These are phyloP conservation scores for Leccinum huronense DNA, from an alignment of 1,284 basidiomycete species.

Conservation along the genomic window DNA sequence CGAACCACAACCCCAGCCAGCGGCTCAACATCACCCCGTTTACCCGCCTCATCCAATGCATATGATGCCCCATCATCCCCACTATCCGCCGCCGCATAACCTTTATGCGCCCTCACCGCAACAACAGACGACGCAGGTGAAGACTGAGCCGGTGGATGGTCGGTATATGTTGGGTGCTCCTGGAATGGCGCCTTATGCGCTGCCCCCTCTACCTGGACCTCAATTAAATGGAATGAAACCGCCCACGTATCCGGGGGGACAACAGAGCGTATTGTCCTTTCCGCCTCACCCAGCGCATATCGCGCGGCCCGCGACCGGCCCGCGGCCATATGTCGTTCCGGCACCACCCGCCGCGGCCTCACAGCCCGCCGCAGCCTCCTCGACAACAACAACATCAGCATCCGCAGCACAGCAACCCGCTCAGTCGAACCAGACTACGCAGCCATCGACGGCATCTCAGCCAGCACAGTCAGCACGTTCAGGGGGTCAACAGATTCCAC, in stretches of 20 bases:
- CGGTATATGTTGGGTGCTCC: slow-evolving; percentile 56
- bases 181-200: slow-evolving; percentile 45
- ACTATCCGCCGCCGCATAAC: slow-evolving; percentile 45
- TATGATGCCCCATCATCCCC: slow-evolving; percentile 47
- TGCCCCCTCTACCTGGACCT: slow-evolving; percentile 66
- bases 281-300: slow-evolving; percentile 48
- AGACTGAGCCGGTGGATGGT: slow-evolving; percentile 64
- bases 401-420: slow-evolving; percentile 14
- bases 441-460: slow-evolving; percentile 14
- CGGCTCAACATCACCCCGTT: slow-evolving; percentile 46
- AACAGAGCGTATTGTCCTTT: slow-evolving; percentile 55
- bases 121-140: slow-evolving; percentile 47
- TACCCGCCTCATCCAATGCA: slow-evolving; percentile 54
- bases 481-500: slow-evolving; percentile 54
- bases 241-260: slow-evolving; percentile 51
- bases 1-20: slow-evolving; percentile 53
- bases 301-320: slow-evolving; percentile 35
- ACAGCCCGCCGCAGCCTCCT: slow-evolving; percentile 20
- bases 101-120: slow-evolving; percentile 44
- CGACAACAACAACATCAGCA: slow-evolving; percentile 7
- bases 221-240: slow-evolving; percentile 49
- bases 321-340: slow-evolving; percentile 31
- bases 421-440: slow-evolving; percentile 9
- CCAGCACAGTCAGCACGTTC: slow-evolving; percentile 21
- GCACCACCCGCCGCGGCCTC: slow-evolving; percentile 7